A percentile compares a stretch with the other conserved stretches of the same genome.
Evolutionary conservation across 2,329 filamentous ascomycete species (phyloP).

Genomic region (Cytospora piceicola): DNA sequence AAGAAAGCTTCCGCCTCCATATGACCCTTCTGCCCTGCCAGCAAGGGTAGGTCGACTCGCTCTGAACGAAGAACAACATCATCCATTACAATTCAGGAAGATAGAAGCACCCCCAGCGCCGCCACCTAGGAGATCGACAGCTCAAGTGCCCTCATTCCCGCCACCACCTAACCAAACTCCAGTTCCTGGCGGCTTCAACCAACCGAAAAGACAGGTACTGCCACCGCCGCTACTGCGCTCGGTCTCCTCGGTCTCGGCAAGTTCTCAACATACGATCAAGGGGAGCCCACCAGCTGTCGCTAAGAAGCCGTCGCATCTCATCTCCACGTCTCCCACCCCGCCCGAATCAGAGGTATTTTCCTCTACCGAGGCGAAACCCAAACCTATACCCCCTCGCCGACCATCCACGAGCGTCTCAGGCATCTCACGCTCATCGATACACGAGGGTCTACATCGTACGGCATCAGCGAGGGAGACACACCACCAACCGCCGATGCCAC

Average conservation of each 20-base stretch:
- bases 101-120: conserved; percentile 50
- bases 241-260: conserved; percentile 42
- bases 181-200: conserved; percentile 23
- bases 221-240: conserved; percentile 37
- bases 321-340: conserved; percentile 39
- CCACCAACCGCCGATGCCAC: conserved; percentile 27
- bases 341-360: conserved; percentile 29
- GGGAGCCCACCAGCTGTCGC: conserved; percentile 59
- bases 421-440: conserved; percentile 16
- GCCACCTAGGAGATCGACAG: conserved; percentile 48
- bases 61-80: conserved; percentile 46
- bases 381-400: conserved; percentile 37
- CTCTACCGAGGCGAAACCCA: conserved; percentile 32
- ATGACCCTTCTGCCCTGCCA: conserved; percentile 51
- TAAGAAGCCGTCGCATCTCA: conserved; percentile 63
- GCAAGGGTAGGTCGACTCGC: conserved; percentile 50
- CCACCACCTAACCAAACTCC: conserved; percentile 28
- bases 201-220: conserved; percentile 36
- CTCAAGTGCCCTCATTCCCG: conserved; percentile 29
- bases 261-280: conserved; percentile 45
- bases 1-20: conserved; percentile 58
- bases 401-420: conserved; percentile 30
- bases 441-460: conserved; percentile 24
- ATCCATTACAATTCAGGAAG: conserved; percentile 35
- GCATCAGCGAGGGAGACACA: conserved; percentile 26